These are phyloP conservation scores for Auriculariales sp. DNA, from an alignment of 768 basidiomycete species.

Conservation along the genomic window DNA sequence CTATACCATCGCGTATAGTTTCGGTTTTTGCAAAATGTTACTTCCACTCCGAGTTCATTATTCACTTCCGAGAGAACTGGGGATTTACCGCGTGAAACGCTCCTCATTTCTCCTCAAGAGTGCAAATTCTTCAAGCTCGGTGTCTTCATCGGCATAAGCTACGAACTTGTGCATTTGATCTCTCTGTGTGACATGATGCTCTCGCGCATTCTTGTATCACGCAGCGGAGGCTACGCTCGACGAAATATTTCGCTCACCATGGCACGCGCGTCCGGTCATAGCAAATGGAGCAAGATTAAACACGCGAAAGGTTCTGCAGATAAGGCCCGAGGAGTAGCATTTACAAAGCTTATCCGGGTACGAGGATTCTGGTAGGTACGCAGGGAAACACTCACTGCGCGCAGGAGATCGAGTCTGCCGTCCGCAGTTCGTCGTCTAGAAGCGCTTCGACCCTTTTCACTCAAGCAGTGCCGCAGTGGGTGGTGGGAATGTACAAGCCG, in stretches of 20 bases:
- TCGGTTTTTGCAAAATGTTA: no score
- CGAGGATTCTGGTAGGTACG: conserved; percentile 10
- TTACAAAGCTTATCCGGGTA: conserved; percentile 42
- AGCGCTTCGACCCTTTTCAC: background rate
- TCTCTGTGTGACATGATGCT: no score
- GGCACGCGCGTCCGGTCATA: conserved; percentile 22
- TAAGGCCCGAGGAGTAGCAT: conserved; percentile 36
- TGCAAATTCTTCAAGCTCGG: no score
- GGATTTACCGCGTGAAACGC: no score
- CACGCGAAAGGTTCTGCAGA: conserved; percentile 54
- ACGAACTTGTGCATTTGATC: no score
- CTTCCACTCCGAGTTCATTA: no score
- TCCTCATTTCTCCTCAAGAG: no score
- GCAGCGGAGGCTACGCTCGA: conserved; percentile 3
- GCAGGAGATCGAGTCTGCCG: conserved; percentile 51
- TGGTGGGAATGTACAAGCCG: conserved; percentile 42
- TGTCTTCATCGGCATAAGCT: no score
- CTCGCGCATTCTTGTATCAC: conserved; percentile 1
- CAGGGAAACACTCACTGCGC: background rate
- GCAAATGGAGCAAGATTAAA: conserved; percentile 63
- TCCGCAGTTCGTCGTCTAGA: conserved; percentile 30
- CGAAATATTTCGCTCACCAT: conserved; percentile 16
- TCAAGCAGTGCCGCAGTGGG: conserved; percentile 18
- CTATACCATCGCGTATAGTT: no score
- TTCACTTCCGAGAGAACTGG: no score